These are phyloP conservation scores for Ustilago crameri DNA, from an alignment of 1,284 basidiomycete genomes.

Conservation along the genomic window DNA sequence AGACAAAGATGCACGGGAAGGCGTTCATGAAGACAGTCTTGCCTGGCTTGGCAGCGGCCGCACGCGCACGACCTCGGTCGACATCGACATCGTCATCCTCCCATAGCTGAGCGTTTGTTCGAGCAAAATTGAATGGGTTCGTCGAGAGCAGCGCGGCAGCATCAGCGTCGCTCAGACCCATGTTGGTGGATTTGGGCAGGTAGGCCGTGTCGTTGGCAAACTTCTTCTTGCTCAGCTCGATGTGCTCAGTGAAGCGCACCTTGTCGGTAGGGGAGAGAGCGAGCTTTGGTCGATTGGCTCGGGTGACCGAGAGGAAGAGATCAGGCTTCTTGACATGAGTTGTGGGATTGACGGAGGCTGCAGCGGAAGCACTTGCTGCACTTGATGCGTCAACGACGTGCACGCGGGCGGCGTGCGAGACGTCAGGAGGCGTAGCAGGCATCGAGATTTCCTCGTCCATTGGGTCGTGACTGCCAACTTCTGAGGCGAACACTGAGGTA, in stretches of 20 bases:
- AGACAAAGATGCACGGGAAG: constrained; percentile 44
- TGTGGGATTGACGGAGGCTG: constrained; percentile 12
- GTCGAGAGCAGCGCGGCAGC: constrained; percentile 39
- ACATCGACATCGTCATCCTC: constrained; percentile 51
- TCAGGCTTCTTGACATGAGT: constrained; percentile 16
- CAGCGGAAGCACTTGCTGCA: constrained; percentile 3
- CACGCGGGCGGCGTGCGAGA: constrained; percentile 6
- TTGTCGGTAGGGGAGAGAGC: constrained; percentile 27
- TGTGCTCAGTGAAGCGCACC: constrained; percentile 28
- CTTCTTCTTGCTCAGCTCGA: constrained; percentile 39
- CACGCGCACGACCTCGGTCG: constrained; percentile 21
- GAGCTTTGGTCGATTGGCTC: constrained; percentile 23
- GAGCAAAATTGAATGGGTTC: constrained; percentile 44
- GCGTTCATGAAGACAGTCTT: constrained; percentile 39
- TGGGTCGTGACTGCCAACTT: constrained; percentile 15
- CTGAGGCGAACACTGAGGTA: constrained; percentile 19
- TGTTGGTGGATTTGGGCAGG: constrained; percentile 50
- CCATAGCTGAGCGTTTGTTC: constrained; percentile 22
- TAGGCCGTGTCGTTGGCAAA: constrained; percentile 45
- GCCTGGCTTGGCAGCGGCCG: constrained; percentile 8
- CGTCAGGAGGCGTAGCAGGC: constrained; percentile 41
- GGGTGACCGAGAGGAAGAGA: constrained; percentile 26
- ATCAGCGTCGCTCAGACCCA: constrained; percentile 47
- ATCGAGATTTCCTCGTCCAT: constrained; percentile 44
- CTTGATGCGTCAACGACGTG: constrained; percentile 9